These are phyloP conservation scores for Drechslerella dactyloides DNA, from an alignment of 2,329 filamentous ascomycete species.

Conservation along the genomic window DNA sequence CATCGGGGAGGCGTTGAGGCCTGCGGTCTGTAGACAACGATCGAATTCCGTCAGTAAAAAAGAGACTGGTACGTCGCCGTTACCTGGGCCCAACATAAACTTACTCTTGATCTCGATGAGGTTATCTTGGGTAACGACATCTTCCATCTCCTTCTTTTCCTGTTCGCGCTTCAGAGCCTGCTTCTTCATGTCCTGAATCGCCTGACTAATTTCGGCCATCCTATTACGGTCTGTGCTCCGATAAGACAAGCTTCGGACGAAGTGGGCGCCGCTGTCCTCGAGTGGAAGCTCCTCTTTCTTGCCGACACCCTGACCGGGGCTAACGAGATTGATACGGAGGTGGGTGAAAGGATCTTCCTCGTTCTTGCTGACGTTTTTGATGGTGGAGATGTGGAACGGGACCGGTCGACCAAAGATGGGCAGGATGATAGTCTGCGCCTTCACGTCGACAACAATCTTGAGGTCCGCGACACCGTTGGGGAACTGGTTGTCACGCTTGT, in stretches of 20 bases:
- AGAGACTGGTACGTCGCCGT: conserved; percentile 57
- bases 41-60: conserved; percentile 64
- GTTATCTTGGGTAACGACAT: conserved; percentile 98
- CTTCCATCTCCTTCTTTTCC: conserved; percentile 99
- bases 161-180: conserved; percentile 90
- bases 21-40: conserved; percentile 68
- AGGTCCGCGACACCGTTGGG: conserved; percentile 82
- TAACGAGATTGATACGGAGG: conserved; percentile 94
- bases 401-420: conserved; percentile 97
- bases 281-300: conserved; percentile 92
- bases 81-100: conserved; percentile 58
- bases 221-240: conserved; percentile 86
- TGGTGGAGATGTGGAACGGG: conserved; percentile 96
- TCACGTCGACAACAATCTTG: conserved; percentile 86
- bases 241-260: conserved; percentile 93
- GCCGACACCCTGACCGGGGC: conserved; percentile 94
- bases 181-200: conserved; percentile 96
- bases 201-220: conserved; percentile 86
- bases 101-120: conserved; percentile 84
- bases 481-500: conserved; percentile 96
- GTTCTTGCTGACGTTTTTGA: conserved; percentile 98
- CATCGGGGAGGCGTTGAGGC: conserved; percentile 86
- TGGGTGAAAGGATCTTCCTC: conserved; percentile 94
- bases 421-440: conserved; percentile 86
- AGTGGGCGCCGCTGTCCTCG: conserved; percentile 93